These are phyloP conservation scores for Cyberlindnera euphorbiae DNA, from an alignment of 805 yeast genomes.

Conservation along the genomic window DNA sequence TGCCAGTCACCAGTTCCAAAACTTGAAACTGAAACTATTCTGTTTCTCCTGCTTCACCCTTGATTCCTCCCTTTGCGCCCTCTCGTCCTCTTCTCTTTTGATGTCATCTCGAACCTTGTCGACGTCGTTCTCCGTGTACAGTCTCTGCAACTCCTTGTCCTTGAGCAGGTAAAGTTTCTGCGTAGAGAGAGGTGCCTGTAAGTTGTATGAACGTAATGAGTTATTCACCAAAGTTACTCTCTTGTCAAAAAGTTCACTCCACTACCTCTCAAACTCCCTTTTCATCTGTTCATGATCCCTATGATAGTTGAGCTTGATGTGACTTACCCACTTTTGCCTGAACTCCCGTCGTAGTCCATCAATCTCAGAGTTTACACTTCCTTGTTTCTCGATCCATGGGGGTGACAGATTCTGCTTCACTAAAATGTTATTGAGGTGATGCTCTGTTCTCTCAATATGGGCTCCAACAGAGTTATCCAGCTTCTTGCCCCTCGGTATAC, in stretches of 20 bases:
- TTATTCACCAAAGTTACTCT: slow-evolving; percentile 41
- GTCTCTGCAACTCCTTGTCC: slow-evolving; percentile 39
- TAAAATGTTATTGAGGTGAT: slow-evolving; percentile 73
- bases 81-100: background rate
- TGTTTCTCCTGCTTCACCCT: background rate
- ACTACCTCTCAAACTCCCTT: slow-evolving; percentile 15
- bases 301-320: slow-evolving; percentile 10
- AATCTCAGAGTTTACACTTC: slow-evolving; percentile 46
- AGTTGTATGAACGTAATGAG: slow-evolving; percentile 50
- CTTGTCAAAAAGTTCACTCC: slow-evolving; percentile 23
- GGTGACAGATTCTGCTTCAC: slow-evolving; percentile 75
- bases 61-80: background rate
- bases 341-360: slow-evolving; percentile 41
- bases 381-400: slow-evolving; percentile 86
- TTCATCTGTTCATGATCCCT: slow-evolving; percentile 12
- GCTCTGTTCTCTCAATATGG: slow-evolving; percentile 64
- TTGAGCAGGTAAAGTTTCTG: slow-evolving; percentile 47
- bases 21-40: background rate
- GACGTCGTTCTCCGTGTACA: slow-evolving; percentile 32
- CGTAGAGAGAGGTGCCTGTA: slow-evolving; percentile 60
- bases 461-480: slow-evolving; percentile 43
- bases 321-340: slow-evolving; percentile 35
- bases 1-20: too few species aligned
- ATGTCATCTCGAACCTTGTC: slow-evolving; percentile 8
- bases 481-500: slow-evolving; percentile 61